Base-by-base conservation (phyloP, 2,329 filamentous ascomycete species). In the Talaromyces amestolkiae region DNA sequence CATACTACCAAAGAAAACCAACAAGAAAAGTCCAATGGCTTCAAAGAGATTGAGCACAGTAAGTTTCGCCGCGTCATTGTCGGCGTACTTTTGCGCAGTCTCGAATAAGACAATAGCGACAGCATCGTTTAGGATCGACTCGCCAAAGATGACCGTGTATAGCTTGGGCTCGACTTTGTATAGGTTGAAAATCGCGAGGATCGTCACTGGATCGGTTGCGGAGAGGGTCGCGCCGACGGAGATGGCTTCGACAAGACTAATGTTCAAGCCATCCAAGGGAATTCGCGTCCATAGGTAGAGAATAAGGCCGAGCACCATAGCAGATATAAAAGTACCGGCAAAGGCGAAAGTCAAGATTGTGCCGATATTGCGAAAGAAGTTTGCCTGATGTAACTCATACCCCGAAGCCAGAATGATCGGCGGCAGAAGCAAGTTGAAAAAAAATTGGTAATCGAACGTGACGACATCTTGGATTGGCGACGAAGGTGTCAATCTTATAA, bases 161-260 rank as follows among this genome's bases (percentile, higher is more conserved):
- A 99, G 86, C 80, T 98, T 98, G 2, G 95, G 95, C 73, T 99
- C 95, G 72, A 99, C 95, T 80, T 98, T 98, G 86, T 98, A 99
- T 1, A 95, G 91, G 78, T 97, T 98, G 86, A 99, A 99, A 71
- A 99, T 99, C 76, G 95, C 95, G 63, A 99, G 84, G 72, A 99
- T 98, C 0, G 95, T 99, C 66, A 99, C 94, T 0, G 95, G 95
- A 75, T 99, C 95, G 1, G 95, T 99, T 66, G 95, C 95, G 1
- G 95, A 98, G 37, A 99, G 86, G 0, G 95, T 99, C 53, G 95
- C 95, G 72, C 95, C 95, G 51, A 99, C 92, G 0, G 93, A 96
- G 76, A 99, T 95, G 69, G 95, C 95, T 75, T 99, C 95, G 70
- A 97, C 91, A 76, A 97, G 97, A 64, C 86, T 89, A 80, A 99